Percentiles rank a stretch among this genome's conserved stretches.
Evolutionary conservation across 352 stramenopile genomes (phyloP).

Genomic region (Albugo candida): DNA sequence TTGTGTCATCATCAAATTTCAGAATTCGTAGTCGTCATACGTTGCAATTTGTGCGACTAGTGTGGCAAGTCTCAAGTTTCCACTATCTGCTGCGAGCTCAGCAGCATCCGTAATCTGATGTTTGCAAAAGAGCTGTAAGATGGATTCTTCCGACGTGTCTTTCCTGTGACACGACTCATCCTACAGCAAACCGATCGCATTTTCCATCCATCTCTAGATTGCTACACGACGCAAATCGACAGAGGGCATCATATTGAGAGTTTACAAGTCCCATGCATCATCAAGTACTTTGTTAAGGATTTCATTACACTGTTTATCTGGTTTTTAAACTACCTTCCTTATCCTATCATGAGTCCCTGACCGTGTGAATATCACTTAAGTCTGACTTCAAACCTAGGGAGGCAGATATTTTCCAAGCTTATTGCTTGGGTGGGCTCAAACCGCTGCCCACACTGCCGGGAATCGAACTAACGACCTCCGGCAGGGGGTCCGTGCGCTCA

Average conservation of each 20-base stretch:
- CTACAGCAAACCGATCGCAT: slow-evolving; percentile 4
- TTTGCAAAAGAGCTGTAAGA: slow-evolving; percentile 13
- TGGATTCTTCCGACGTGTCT: neutral
- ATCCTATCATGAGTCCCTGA: too few species aligned
- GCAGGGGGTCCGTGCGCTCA: too few species aligned
- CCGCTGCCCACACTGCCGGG: too few species aligned
- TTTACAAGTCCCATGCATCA: slow-evolving; percentile 36
- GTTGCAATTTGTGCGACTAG: slow-evolving; percentile 35
- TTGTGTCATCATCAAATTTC: slow-evolving; percentile 31
- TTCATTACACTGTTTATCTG: too few species aligned
- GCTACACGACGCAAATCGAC: slow-evolving; percentile 49
- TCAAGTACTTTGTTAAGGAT: too few species aligned
- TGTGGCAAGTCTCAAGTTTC: slow-evolving; percentile 41
- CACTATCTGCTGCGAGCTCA: slow-evolving; percentile 32
- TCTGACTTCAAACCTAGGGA: too few species aligned
- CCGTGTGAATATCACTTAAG: too few species aligned
- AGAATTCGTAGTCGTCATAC: slow-evolving; percentile 27
- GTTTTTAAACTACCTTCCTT: too few species aligned
- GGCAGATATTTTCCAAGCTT: too few species aligned
- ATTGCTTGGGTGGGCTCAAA: too few species aligned
- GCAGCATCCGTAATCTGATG: slow-evolving; percentile 36
- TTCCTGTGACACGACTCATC: neutral
- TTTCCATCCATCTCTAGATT: slow-evolving; percentile 60
- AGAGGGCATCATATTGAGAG: slow-evolving; percentile 37
- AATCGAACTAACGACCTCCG: too few species aligned